Evolutionary conservation across 345 rosid species (phyloP).

Genomic region (Eutrema heterophyllum): DNA sequence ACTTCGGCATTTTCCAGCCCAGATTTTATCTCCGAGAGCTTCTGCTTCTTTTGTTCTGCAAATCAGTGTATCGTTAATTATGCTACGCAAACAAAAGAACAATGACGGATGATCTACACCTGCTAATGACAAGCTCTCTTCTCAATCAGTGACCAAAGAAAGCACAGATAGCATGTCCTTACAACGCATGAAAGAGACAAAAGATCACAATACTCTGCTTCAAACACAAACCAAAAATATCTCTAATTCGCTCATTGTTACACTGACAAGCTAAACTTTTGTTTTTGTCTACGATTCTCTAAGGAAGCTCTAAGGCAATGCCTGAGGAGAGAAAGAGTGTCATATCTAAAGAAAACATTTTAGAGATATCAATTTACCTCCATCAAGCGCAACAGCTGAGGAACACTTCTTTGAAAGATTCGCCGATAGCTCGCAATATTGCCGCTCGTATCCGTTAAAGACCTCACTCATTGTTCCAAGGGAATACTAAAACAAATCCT

Average conservation of each 20-base stretch:
- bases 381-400: slow-evolving; percentile 40
- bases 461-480: slow-evolving; percentile 51
- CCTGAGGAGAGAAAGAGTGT: background rate
- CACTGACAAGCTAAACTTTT: background rate
- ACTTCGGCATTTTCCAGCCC: slow-evolving; percentile 75
- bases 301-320: background rate
- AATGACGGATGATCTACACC: background rate
- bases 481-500: background rate
- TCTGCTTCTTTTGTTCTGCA: slow-evolving; percentile 85
- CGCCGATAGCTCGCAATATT: slow-evolving; percentile 62
- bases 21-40: slow-evolving; percentile 56
- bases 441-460: slow-evolving; percentile 56
- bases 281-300: background rate
- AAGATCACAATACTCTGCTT: background rate
- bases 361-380: slow-evolving; percentile 37
- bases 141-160: background rate
- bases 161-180: background rate
- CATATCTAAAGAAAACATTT: background rate
- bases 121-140: background rate
- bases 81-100: background rate
- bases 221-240: background rate
- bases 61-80: background rate
- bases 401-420: slow-evolving; percentile 55
- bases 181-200: background rate
- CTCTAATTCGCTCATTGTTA: background rate